These are phyloP conservation scores for Heimioporus sp. DNA, from an alignment of 768 basidiomycete genomes.

Conservation along the genomic window DNA sequence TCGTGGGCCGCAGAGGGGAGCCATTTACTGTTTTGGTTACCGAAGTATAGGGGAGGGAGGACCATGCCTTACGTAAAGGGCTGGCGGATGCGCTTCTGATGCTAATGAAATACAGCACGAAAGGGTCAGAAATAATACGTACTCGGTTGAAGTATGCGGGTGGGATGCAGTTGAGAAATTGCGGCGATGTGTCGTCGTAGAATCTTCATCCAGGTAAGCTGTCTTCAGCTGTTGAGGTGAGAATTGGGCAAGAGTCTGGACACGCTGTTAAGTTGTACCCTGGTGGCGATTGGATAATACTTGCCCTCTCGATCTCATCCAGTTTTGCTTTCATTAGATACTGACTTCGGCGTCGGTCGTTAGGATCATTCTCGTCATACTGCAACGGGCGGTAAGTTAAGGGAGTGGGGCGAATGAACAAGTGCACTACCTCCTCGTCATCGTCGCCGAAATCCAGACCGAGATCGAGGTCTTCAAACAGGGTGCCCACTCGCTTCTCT, in stretches of 20 bases:
- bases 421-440: conserved; percentile 39
- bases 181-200: conserved; percentile 18
- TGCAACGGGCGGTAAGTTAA: conserved; percentile 28
- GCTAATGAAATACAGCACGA: conserved; percentile 10
- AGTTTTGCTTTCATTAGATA: conserved; percentile 70
- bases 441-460: conserved; percentile 42
- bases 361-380: conserved; percentile 70
- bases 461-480: conserved; percentile 47
- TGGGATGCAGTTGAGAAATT: conserved; percentile 14
- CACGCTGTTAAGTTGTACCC: conserved; percentile 11
- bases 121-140: conserved; percentile 12
- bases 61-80: conserved; percentile 33
- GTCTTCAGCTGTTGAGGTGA: conserved; percentile 49
- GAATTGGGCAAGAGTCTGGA: conserved; percentile 61
- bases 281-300: conserved; percentile 14
- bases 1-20: conserved; percentile 21
- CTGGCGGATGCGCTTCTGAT: conserved; percentile 6
- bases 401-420: not conserved
- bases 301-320: conserved; percentile 75
- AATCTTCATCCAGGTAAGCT: conserved; percentile 18
- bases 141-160: conserved; percentile 14
- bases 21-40: conserved; percentile 22
- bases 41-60: conserved; percentile 44
- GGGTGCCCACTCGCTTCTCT: conserved; percentile 44
- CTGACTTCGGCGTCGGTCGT: conserved; percentile 75